Conservation (phyloP, 2,329 filamentous ascomycete species). For the Plenodomus lindquistii region DNA sequence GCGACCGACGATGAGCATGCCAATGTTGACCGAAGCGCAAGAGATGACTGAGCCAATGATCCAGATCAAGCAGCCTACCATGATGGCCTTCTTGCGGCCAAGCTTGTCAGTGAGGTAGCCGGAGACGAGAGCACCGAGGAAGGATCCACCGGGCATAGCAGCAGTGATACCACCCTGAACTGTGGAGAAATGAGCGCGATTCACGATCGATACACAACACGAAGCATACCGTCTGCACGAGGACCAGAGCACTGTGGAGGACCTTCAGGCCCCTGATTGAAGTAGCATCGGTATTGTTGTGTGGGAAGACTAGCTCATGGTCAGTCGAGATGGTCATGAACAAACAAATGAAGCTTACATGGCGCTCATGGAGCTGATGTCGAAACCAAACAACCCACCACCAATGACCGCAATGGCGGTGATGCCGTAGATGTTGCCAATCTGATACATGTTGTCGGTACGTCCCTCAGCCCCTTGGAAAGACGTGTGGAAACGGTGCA, state of each 20-base stretch:
- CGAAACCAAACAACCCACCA: conserved; percentile 76
- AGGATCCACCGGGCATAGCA: conserved; percentile 72
- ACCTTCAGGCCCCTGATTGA: conserved; percentile 57
- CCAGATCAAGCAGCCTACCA: conserved; percentile 58
- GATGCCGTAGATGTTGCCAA: conserved; percentile 63
- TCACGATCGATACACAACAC: no score
- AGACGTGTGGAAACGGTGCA: conserved; percentile 1
- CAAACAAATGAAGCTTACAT: conserved; percentile 30
- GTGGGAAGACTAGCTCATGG: conserved; percentile 59
- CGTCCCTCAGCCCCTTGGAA: neutral
- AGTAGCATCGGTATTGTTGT: conserved; percentile 71
- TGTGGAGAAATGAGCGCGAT: conserved; percentile 52
- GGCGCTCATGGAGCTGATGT: conserved; percentile 73
- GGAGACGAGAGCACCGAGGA: conserved; percentile 64
- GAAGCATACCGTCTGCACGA: conserved; percentile 61
- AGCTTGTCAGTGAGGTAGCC: conserved; percentile 62
- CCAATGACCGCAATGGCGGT: conserved; percentile 64
- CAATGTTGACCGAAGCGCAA: conserved; percentile 66
- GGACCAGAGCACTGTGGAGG: conserved; percentile 56
- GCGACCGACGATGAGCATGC: conserved; percentile 73
- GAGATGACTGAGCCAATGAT: conserved; percentile 65
- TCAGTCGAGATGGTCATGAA: neutral
- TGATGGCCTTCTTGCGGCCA: conserved; percentile 59
- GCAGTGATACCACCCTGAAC: conserved; percentile 70
- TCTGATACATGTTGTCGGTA: conserved; percentile 37